phyloP scores from a whole-genome alignment of 2,329 filamentous ascomycete genomes.

The Colletotrichum lini region DNA sequence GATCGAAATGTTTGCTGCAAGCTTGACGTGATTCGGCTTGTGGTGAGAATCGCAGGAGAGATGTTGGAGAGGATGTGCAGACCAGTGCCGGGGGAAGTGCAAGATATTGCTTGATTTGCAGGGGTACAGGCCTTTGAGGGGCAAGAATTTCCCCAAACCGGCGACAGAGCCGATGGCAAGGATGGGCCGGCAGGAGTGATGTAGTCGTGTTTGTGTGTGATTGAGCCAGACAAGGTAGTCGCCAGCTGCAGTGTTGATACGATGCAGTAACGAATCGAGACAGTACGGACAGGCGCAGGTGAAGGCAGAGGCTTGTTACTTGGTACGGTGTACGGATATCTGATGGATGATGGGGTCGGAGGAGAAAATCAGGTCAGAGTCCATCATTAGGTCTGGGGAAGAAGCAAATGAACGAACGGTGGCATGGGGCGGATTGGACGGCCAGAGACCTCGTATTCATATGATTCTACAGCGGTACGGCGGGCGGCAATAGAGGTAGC shows the following conservation, averaged over 20 bases:
- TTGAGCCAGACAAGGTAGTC: constrained; percentile 6
- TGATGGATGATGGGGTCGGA: not conserved
- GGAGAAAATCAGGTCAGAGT: constrained; percentile 19
- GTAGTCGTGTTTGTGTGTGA: not conserved
- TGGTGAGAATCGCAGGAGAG: constrained; percentile 11
- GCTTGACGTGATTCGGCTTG: constrained; percentile 10
- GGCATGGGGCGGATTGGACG: constrained; percentile 3
- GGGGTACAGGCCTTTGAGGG: constrained; percentile 24
- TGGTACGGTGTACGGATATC: too few species aligned
- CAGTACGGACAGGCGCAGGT: constrained; percentile 6
- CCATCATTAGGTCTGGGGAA: constrained; percentile 24
- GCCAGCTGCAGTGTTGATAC: constrained; percentile 24
- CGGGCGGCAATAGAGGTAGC: constrained; percentile 29
- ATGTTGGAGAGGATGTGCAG: constrained; percentile 12
- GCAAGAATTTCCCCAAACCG: constrained; percentile 30
- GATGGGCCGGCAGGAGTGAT: constrained; percentile 8
- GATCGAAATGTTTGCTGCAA: not conserved
- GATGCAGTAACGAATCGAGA: not conserved
- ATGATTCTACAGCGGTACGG: constrained; percentile 31
- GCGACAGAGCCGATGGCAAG: constrained; percentile 36
- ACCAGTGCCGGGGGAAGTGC: constrained; percentile 22
- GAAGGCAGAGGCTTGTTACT: not conserved
- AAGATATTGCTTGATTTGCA: constrained; percentile 35
- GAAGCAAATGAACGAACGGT: constrained; percentile 8
- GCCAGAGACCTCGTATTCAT: constrained; percentile 40